Percentiles rank a stretch among this genome's conserved stretches.
phyloP scores from a whole-genome alignment of 1,139 yeast genomes.

The Zygosaccharomyces sapae region DNA sequence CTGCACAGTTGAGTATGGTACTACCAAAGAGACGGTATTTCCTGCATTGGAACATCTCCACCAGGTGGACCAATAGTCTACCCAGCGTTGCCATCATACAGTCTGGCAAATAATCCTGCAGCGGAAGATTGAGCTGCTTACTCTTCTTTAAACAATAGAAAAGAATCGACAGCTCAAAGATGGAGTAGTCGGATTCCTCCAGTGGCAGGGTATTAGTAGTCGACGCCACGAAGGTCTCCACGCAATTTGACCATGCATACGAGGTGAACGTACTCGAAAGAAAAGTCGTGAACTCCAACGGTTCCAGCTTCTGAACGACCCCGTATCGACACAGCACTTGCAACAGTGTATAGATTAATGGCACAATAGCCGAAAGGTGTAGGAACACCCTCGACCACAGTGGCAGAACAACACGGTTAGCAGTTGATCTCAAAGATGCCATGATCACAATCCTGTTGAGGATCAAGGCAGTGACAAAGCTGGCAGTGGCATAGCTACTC shows the following conservation, averaged over 20 bases:
- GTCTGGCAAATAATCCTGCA: constrained; percentile 21
- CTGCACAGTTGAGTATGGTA: constrained; percentile 22
- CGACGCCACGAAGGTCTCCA: constrained; percentile 28
- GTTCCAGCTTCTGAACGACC: constrained; percentile 6
- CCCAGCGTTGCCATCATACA: constrained; percentile 26
- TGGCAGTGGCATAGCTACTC: constrained; percentile 22
- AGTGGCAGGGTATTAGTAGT: constrained; percentile 26
- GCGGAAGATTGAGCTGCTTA: constrained; percentile 6
- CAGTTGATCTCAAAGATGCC: constrained; percentile 24
- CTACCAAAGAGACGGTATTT: constrained; percentile 23
- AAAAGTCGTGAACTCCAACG: constrained; percentile 12
- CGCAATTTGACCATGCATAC: constrained; percentile 28
- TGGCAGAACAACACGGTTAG: constrained; percentile 17
- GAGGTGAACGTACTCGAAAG: constrained; percentile 18
- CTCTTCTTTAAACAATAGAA: constrained; percentile 21
- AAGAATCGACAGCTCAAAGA: constrained; percentile 30
- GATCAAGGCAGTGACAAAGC: constrained; percentile 23
- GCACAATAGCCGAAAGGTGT: constrained; percentile 19
- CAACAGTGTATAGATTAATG: constrained; percentile 15
- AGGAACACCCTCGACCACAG: constrained; percentile 23
- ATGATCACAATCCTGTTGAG: constrained; percentile 26
- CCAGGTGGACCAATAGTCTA: constrained; percentile 27
- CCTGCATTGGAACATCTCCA: constrained; percentile 26
- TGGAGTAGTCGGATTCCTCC: constrained; percentile 30
- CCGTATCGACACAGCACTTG: constrained; percentile 17